Evolutionary conservation across 2,329 filamentous ascomycete species (phyloP).

Genomic region (Claviceps paspali): DNA sequence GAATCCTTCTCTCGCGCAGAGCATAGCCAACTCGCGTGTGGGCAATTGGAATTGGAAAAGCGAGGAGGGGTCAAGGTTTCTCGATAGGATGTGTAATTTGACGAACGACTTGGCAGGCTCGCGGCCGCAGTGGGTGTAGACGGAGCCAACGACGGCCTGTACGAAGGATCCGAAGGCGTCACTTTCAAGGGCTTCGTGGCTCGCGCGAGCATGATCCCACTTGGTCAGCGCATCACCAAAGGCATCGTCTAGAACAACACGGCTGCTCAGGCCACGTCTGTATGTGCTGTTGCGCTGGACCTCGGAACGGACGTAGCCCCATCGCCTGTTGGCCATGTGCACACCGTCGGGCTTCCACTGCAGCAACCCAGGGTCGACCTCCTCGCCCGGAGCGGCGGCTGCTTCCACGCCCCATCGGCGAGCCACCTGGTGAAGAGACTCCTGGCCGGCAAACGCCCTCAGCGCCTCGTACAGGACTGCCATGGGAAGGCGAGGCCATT

Average conservation of each 20-base stretch:
- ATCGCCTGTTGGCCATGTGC: constrained; percentile 30
- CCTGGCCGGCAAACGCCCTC: constrained; percentile 66
- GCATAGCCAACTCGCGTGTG: constrained; percentile 63
- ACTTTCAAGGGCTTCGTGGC: constrained; percentile 46
- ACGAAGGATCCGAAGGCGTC: constrained; percentile 61
- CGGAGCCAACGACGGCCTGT: constrained; percentile 64
- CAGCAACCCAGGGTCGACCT: constrained; percentile 82
- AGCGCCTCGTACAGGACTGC: constrained; percentile 74
- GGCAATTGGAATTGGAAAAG: constrained; percentile 79
- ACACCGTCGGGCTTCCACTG: constrained; percentile 51
- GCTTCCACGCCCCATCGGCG: constrained; percentile 83
- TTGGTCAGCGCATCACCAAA: constrained; percentile 50
- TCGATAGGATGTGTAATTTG: constrained; percentile 65
- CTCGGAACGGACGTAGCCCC: constrained; percentile 38
- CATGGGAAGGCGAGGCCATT: constrained; percentile 83
- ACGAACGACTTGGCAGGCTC: constrained; percentile 71
- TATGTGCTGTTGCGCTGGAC: constrained; percentile 27
- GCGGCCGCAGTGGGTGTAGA: constrained; percentile 74
- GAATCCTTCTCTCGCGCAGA: constrained; percentile 84
- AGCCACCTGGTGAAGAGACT: constrained; percentile 58
- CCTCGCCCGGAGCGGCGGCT: constrained; percentile 72
- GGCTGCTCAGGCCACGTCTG: constrained; percentile 57
- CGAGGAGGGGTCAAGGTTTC: constrained; percentile 57
- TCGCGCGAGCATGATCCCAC: constrained; percentile 8
- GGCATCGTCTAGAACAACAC: constrained; percentile 68